Evolutionary conservation across 805 yeast species (phyloP), one percentile per base, ranked within the genome.

Genomic region (Ogataea nakhonphanomensis): DNA sequence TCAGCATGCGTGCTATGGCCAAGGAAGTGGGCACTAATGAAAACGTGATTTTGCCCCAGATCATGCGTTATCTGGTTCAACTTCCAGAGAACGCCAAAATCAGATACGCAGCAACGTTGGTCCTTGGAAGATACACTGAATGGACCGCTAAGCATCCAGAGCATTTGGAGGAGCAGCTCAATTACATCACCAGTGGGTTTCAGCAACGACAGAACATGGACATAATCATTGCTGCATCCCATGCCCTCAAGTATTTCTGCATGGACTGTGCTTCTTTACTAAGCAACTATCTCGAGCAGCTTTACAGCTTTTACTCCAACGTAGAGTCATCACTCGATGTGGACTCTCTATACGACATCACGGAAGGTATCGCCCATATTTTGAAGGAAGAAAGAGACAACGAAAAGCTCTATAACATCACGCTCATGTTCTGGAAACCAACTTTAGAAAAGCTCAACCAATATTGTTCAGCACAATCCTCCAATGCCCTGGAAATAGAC

Each of bases 101-200:
- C 37, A 74, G 96, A 59, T 93, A 91, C 57, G 95, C 98, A 6
- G 89, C 95, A 1, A 88, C 96, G 0, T 71, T 93, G 55, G 95
- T 93, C 1, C 67, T 93, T 29, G 98, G 99, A n/a, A 73, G 99
- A 53, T 93, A 93, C 61, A 86, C 98, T 2, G 88, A 84, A 64
- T 93, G 99, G 97, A 87, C 98, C 0, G 69, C 89, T 4, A 74
- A 78, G 50, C 95, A 93, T 62, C 89, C 95, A 4, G 82, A 84
- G 46, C 83, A 71, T 52, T 69, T 95, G 44, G 93, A 86, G 61
- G 74, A 79, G 34, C 96, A 90, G 61, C 71, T 93, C 42, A 80
- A 83, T 47, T 93, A 89, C 59, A 87, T 95, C 48, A 83, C 83
- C 41, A 72, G 70, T 44, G 95, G 96, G 0, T 84, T 88, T 53